Percentiles rank a stretch among this genome's conserved stretches.
These are phyloP conservation scores for Fusarium neocosmosporiellum DNA, from an alignment of 2,329 filamentous ascomycete genomes.

Conservation along the genomic window DNA sequence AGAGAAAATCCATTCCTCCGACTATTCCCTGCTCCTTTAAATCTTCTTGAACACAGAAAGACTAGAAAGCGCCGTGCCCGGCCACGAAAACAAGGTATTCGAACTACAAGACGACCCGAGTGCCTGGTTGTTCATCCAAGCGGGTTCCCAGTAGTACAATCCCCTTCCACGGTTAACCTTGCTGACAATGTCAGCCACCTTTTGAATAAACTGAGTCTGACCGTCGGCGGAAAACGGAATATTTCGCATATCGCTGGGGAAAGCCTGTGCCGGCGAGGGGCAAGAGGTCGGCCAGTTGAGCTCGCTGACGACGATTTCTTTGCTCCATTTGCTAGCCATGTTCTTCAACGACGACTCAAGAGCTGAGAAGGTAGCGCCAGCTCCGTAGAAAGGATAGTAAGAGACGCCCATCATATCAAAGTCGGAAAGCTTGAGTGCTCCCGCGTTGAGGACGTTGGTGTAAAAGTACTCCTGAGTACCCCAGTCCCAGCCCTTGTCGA, in stretches of 20 bases:
- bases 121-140: conserved; percentile 73
- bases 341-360: conserved; percentile 67
- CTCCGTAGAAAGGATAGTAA: conserved; percentile 79
- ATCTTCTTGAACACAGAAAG: conserved; percentile 66
- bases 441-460: conserved; percentile 61
- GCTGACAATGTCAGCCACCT: conserved; percentile 67
- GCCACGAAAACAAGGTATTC: conserved; percentile 70
- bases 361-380: conserved; percentile 66
- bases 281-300: conserved; percentile 77
- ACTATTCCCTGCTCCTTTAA: conserved; percentile 31
- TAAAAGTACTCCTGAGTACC: conserved; percentile 74
- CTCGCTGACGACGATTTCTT: conserved; percentile 76
- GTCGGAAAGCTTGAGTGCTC: conserved; percentile 64
- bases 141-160: conserved; percentile 80
- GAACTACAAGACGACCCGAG: conserved; percentile 74
- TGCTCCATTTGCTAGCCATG: conserved; percentile 71
- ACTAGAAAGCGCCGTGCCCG: conserved; percentile 66
- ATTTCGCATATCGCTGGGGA: conserved; percentile 67
- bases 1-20: not conserved
- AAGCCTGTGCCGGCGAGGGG: conserved; percentile 65
- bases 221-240: conserved; percentile 74
- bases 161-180: conserved; percentile 66
- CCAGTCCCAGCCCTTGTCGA: conserved; percentile 82
- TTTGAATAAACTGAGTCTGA: conserved; percentile 70
- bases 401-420: conserved; percentile 79